These are phyloP conservation scores for Boletus rubroflammeus DNA, from an alignment of 768 basidiomycete species.

Conservation along the genomic window DNA sequence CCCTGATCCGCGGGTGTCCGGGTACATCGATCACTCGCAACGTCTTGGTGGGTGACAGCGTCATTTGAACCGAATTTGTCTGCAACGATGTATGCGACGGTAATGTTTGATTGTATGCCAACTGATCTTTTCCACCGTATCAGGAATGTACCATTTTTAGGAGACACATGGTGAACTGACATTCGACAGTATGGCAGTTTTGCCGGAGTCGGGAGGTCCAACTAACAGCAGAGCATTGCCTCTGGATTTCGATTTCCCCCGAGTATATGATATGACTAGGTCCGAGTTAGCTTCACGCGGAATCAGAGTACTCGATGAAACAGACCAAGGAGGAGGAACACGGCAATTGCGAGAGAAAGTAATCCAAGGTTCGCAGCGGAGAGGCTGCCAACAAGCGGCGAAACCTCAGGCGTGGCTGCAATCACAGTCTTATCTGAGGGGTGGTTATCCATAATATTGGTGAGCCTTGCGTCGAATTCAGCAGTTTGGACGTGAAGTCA, in stretches of 20 bases:
- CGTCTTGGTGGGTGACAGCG: conserved; percentile 40
- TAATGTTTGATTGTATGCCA: conserved; percentile 59
- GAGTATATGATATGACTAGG: conserved; percentile 43
- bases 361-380: conserved; percentile 38
- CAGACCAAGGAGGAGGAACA: conserved; percentile 44
- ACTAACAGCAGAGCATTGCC: conserved; percentile 71
- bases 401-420: conserved; percentile 33
- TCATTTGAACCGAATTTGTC: conserved; percentile 52
- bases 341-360: conserved; percentile 42
- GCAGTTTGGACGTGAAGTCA: background rate
- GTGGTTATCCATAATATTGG: conserved; percentile 16
- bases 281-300: conserved; percentile 25
- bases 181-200: conserved; percentile 71
- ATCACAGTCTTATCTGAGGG: conserved; percentile 2
- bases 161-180: conserved; percentile 39
- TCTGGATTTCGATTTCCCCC: conserved; percentile 41
- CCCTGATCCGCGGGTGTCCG: conserved; percentile 78
- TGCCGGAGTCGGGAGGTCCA: conserved; percentile 74
- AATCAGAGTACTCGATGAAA: conserved; percentile 8
- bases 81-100: conserved; percentile 79
- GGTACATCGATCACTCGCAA: conserved; percentile 71
- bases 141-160: conserved; percentile 1
- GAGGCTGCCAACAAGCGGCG: conserved; percentile 34
- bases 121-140: conserved; percentile 39
- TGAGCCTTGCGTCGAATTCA: background rate